These are phyloP conservation scores for Annulohypoxylon nitens DNA, from an alignment of 495 filamentous ascomycete species.

Conservation along the genomic window DNA sequence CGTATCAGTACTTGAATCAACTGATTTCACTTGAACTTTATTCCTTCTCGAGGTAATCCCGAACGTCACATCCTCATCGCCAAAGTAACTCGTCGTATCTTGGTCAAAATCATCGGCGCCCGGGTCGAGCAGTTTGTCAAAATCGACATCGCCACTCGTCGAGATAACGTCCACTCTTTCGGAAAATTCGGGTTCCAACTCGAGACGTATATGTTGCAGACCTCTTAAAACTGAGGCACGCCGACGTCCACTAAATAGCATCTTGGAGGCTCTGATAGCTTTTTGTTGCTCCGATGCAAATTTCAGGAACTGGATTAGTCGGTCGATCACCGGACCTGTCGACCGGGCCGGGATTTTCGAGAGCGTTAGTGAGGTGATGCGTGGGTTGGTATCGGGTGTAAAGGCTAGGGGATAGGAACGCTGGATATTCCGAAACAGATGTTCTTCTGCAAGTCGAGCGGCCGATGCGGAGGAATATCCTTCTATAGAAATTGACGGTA, in stretches of 20 bases:
- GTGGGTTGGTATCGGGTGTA: conserved; percentile 61
- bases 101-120: conserved; percentile 48
- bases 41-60: conserved; percentile 20
- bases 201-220: conserved; percentile 58
- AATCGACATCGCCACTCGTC: conserved; percentile 42
- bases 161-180: conserved; percentile 40
- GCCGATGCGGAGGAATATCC: conserved; percentile 42
- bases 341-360: conserved; percentile 58
- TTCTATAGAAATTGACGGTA: conserved; percentile 49
- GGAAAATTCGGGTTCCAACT: conserved; percentile 54
- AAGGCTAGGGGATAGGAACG: conserved; percentile 58
- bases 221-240: conserved; percentile 52
- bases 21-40: neutral
- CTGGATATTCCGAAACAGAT: conserved; percentile 52
- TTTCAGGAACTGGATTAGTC: conserved; percentile 53
- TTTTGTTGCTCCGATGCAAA: conserved; percentile 58
- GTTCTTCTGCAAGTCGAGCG: conserved; percentile 55
- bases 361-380: conserved; percentile 57
- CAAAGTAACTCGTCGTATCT: conserved; percentile 47
- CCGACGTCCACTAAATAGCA: conserved; percentile 25
- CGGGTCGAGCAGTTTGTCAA: conserved; percentile 49
- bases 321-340: conserved; percentile 55
- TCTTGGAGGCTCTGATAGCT: conserved; percentile 44
- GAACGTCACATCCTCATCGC: conserved; percentile 36
- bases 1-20: neutral